These are phyloP conservation scores for Yarrowia bubula DNA, from an alignment of 805 yeast species.

Conservation along the genomic window DNA sequence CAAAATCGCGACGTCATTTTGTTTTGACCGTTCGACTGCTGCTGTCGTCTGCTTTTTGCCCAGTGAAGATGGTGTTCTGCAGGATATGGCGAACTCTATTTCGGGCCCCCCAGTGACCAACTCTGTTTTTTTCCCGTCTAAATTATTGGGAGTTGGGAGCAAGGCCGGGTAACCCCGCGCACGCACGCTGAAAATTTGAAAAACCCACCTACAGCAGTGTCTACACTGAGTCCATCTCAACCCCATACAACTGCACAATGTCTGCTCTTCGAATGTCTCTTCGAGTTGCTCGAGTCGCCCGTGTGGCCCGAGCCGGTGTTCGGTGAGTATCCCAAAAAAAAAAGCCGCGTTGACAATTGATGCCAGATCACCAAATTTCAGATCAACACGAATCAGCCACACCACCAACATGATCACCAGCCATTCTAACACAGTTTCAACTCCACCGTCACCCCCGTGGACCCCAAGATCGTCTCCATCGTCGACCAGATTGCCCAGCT, in stretches of 20 bases:
- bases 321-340: slow-evolving; percentile 2
- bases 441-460: slow-evolving; percentile 51
- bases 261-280: slow-evolving; percentile 27
- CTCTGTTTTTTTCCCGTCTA: not conserved
- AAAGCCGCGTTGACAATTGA: not conserved
- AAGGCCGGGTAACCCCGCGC: slow-evolving; percentile 22
- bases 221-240: slow-evolving; percentile 14
- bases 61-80: slow-evolving; percentile 24
- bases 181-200: slow-evolving; percentile 24
- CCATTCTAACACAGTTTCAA: slow-evolving; percentile 35
- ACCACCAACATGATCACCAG: not conserved
- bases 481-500: slow-evolving; percentile 89
- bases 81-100: not conserved
- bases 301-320: slow-evolving; percentile 25
- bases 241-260: slow-evolving; percentile 24
- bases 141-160: not conserved
- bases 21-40: not conserved
- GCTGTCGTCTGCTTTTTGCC: slow-evolving; percentile 16
- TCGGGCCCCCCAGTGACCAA: not conserved
- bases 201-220: not conserved
- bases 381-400: not conserved
- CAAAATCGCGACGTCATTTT: slow-evolving; percentile 80
- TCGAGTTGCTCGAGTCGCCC: slow-evolving; percentile 25
- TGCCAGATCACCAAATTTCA: not conserved
- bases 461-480: slow-evolving; percentile 81